These are phyloP conservation scores for Bacidia gigantensis DNA, from an alignment of 495 filamentous ascomycete species.

Conservation along the genomic window DNA sequence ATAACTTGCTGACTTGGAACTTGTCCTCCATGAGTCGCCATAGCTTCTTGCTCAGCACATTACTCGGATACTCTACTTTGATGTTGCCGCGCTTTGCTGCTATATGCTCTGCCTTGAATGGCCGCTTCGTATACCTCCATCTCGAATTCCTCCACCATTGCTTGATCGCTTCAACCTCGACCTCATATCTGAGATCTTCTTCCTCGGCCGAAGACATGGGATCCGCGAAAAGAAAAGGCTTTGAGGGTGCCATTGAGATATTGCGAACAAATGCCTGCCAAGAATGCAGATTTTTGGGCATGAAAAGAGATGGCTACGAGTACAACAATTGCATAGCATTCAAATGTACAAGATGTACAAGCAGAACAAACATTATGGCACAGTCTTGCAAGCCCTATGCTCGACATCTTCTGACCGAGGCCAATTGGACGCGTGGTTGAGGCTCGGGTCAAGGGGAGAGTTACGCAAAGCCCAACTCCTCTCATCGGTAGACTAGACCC, in stretches of 20 bases:
- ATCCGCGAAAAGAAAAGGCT: slow-evolving; percentile 7
- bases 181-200: slow-evolving; percentile 66
- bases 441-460: slow-evolving; percentile 3
- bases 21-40: slow-evolving; percentile 78
- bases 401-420: not conserved
- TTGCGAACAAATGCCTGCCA: no score
- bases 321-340: no score
- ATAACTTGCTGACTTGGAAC: slow-evolving; percentile 54
- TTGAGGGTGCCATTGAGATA: not conserved
- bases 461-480: no score
- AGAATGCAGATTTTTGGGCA: no score
- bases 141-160: slow-evolving; percentile 85
- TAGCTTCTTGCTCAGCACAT: slow-evolving; percentile 78
- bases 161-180: slow-evolving; percentile 77
- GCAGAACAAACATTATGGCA: not conserved
- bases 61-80: slow-evolving; percentile 85
- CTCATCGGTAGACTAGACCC: no score
- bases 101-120: slow-evolving; percentile 94
- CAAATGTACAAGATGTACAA: no score
- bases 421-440: slow-evolving; percentile 3
- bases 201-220: slow-evolving; percentile 42
- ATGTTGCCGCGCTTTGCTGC: slow-evolving; percentile 85
- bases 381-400: not conserved
- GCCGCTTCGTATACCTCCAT: slow-evolving; percentile 85
- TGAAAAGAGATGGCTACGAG: no score